Percentiles rank a stretch among this genome's conserved stretches.
These are phyloP conservation scores for Caloboletus firmus DNA, from an alignment of 1,284 basidiomycete species.

Conservation along the genomic window DNA sequence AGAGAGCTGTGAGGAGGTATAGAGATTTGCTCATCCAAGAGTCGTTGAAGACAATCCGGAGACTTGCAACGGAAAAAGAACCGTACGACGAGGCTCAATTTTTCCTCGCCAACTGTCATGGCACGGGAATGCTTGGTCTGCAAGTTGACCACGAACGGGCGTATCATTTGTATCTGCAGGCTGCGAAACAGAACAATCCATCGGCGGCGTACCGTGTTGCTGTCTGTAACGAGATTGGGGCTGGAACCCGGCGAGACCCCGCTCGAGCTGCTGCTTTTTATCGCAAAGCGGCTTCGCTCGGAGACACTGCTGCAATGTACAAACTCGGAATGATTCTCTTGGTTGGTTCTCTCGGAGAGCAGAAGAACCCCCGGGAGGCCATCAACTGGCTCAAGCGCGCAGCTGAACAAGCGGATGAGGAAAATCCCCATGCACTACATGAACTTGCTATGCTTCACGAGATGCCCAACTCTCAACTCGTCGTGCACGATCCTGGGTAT, in stretches of 20 bases:
- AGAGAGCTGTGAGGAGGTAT: conserved; percentile 84
- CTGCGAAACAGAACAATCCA: conserved; percentile 95
- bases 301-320: conserved; percentile 99
- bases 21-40: conserved; percentile 87
- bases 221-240: conserved; percentile 99
- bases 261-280: conserved; percentile 93
- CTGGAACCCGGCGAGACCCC: conserved; percentile 90
- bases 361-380: conserved; percentile 86
- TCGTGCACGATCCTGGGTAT: conserved; percentile 74
- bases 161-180: conserved; percentile 97
- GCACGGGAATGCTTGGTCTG: conserved; percentile 91
- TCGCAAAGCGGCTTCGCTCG: conserved; percentile 92
- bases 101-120: conserved; percentile 97
- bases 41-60: conserved; percentile 89
- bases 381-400: conserved; percentile 94
- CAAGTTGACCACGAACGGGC: conserved; percentile 97
- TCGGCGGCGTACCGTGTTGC: conserved; percentile 96
- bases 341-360: conserved; percentile 82
- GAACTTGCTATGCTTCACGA: conserved; percentile 95
- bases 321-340: conserved; percentile 97
- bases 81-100: conserved; percentile 98
- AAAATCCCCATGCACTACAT: conserved; percentile 97
- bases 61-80: conserved; percentile 86
- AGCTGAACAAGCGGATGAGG: conserved; percentile 96
- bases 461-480: conserved; percentile 61